These are phyloP conservation scores for Rhodotorula diobovata DNA, from an alignment of 768 basidiomycete genomes.

Conservation along the genomic window DNA sequence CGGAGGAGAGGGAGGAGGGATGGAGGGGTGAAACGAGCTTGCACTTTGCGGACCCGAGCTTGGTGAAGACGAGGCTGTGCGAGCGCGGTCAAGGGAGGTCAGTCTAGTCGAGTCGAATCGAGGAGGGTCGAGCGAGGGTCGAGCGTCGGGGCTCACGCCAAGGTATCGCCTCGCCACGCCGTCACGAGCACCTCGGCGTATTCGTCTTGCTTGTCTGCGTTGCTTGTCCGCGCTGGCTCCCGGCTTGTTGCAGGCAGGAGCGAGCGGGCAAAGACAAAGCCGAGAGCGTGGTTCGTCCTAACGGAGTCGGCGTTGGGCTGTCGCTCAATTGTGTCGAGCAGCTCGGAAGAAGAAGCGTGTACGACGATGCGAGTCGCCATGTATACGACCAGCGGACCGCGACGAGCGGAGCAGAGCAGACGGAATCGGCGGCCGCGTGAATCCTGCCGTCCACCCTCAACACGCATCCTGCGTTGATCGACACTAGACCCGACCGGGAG, in stretches of 20 bases:
- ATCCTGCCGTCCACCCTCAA: background rate
- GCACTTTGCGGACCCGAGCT: conserved; percentile 8
- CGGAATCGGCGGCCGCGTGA: too few relatives aligned
- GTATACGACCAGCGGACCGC: too few relatives aligned
- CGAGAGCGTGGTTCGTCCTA: background rate
- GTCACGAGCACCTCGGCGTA: conserved; percentile 2
- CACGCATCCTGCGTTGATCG: background rate
- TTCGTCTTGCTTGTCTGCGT: background rate
- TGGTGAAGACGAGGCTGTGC: conserved; percentile 22
- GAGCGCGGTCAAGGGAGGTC: too few relatives aligned
- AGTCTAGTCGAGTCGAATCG: too few relatives aligned
- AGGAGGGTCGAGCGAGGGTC: too few relatives aligned
- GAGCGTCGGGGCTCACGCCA: background rate
- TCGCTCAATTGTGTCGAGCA: too few relatives aligned
- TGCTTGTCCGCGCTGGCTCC: too few relatives aligned
- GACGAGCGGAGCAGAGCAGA: too few relatives aligned
- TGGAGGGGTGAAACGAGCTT: conserved; percentile 14
- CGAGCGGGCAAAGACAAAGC: background rate
- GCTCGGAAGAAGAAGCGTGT: too few relatives aligned
- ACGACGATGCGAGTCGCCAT: background rate
- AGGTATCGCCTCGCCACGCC: background rate
- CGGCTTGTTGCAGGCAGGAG: too few relatives aligned
- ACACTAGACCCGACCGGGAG: too few relatives aligned
- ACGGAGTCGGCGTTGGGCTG: too few relatives aligned
- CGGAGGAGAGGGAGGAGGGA: background rate